phyloP scores from a whole-genome alignment of 2,329 filamentous ascomycete species.

The Atkinsonella texensis region DNA sequence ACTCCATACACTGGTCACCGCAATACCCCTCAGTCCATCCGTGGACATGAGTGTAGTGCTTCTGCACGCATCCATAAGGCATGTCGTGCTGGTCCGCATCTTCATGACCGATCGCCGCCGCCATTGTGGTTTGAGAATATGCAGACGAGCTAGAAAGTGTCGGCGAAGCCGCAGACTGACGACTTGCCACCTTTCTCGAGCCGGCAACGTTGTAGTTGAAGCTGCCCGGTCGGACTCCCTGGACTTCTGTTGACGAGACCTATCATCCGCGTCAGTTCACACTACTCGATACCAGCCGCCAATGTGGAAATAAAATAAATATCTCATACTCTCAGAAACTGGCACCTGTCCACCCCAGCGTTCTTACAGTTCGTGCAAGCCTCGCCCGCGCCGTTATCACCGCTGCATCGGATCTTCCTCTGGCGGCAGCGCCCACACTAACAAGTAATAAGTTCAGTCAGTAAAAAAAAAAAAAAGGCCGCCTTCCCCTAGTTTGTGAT shows the following conservation, averaged over 20 bases:
- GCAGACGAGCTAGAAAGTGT: neutral
- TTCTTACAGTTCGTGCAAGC: conserved; percentile 76
- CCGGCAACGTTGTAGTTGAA: conserved; percentile 20
- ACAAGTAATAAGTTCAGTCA: neutral
- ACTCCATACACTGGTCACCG: conserved; percentile 15
- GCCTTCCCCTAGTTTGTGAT: no score
- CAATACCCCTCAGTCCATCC: conserved; percentile 15
- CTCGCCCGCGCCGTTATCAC: conserved; percentile 62
- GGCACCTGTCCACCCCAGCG: conserved; percentile 59
- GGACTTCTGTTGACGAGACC: conserved; percentile 22
- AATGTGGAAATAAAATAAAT: neutral
- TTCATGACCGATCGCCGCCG: conserved; percentile 1
- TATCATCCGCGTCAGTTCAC: neutral
- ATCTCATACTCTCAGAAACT: conserved; percentile 62
- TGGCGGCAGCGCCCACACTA: conserved; percentile 85
- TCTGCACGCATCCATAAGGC: conserved; percentile 14
- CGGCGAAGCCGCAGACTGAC: conserved; percentile 11
- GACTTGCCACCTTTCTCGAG: conserved; percentile 19
- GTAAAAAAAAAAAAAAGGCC: no score
- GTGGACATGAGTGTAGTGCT: conserved; percentile 14
- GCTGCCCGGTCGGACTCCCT: conserved; percentile 12
- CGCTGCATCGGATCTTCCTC: conserved; percentile 90
- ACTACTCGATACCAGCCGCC: no score
- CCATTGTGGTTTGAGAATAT: neutral
- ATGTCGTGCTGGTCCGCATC: conserved; percentile 4